Conservation (phyloP, 1,284 basidiomycete genomes). For the Lentinus polychrous region DNA sequence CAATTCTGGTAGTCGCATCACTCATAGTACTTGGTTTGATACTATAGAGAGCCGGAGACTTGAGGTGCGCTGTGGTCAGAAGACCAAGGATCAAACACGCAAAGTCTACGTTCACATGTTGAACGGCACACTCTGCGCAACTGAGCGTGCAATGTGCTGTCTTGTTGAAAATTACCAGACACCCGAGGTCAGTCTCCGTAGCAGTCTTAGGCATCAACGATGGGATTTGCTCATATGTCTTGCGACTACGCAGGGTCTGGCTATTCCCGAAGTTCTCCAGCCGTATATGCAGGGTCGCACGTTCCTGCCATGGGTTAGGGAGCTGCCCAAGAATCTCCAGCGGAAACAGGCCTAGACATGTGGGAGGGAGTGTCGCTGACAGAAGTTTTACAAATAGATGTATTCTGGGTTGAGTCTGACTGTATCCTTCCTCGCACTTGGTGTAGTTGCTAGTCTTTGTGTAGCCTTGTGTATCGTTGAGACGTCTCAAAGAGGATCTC, state of each 20-base stretch:
- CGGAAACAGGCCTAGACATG: constrained; percentile 52
- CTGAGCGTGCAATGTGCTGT: constrained; percentile 94
- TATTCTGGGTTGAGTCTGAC: no score
- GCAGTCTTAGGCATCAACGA: not conserved
- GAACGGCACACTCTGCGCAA: constrained; percentile 96
- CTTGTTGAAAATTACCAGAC: constrained; percentile 99
- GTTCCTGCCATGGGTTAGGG: constrained; percentile 85
- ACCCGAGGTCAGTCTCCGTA: constrained; percentile 60
- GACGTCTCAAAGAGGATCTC: no score
- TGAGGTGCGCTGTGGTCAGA: constrained; percentile 86
- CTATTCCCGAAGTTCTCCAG: constrained; percentile 82
- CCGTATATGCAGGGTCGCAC: constrained; percentile 97
- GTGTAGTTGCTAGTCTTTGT: no score
- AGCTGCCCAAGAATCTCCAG: constrained; percentile 74
- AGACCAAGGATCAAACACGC: constrained; percentile 79
- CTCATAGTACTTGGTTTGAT: constrained; percentile 6
- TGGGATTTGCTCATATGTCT: not conserved
- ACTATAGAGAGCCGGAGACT: constrained; percentile 78
- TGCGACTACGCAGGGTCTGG: constrained; percentile 56
- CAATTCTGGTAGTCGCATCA: not conserved
- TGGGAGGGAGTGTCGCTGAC: not conserved
- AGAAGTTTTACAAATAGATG: no score
- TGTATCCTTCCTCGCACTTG: no score
- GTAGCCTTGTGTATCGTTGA: no score
- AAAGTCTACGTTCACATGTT: constrained; percentile 96